Evolutionary conservation across 306 rosid species (phyloP).

Genomic region (Senna siamea): DNA sequence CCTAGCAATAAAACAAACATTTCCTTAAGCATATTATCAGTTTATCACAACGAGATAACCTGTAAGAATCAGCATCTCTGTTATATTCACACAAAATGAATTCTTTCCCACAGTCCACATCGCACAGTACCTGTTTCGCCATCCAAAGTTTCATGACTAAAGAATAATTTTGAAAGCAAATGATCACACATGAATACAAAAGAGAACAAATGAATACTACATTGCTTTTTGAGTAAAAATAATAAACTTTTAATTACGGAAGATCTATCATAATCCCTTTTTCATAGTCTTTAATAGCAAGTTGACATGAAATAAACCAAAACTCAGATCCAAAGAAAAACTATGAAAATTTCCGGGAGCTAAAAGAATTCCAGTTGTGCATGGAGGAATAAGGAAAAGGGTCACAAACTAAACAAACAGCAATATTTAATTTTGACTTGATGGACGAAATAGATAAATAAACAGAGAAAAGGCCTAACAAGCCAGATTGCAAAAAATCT

Average conservation of each 20-base stretch:
- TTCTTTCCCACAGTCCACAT: slow-evolving; percentile 70
- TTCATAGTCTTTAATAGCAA: not conserved
- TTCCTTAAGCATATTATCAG: not conserved
- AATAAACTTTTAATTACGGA: no score
- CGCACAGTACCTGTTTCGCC: slow-evolving; percentile 66
- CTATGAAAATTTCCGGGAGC: no score
- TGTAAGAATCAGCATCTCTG: slow-evolving; percentile 93
- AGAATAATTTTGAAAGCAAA: not conserved
- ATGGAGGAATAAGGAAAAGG: not conserved
- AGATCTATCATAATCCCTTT: no score
- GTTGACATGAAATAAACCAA: not conserved
- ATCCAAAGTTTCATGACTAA: slow-evolving; percentile 25
- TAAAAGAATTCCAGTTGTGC: not conserved
- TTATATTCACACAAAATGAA: slow-evolving; percentile 92
- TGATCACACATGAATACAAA: not conserved
- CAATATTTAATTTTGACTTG: not conserved
- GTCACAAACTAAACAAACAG: not conserved
- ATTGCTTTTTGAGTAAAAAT: no score
- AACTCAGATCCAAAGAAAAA: not conserved
- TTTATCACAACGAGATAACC: slow-evolving; percentile 44
- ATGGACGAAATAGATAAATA: not conserved
- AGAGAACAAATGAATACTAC: no score
- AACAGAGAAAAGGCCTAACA: not conserved
- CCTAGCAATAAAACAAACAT: not conserved
- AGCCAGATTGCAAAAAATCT: not conserved